Evolutionary conservation across 805 yeast species (phyloP).

Genomic region (Metschnikowia gelsemii): DNA sequence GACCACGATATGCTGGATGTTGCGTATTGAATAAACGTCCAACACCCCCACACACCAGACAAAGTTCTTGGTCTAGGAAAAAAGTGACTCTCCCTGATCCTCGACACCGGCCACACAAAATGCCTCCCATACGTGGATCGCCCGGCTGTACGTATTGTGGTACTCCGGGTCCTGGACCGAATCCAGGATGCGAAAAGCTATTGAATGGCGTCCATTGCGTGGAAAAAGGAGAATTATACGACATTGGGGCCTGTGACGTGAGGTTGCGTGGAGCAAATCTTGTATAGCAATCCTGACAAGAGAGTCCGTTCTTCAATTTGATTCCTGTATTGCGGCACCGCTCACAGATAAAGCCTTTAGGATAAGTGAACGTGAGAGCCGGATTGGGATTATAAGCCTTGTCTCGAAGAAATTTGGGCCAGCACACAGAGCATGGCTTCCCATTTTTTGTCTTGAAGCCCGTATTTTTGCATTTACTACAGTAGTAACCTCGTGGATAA

Average conservation of each 20-base stretch:
- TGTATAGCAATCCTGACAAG: constrained; percentile 72
- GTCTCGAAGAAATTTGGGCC: constrained; percentile 27
- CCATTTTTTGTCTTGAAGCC: constrained; percentile 31
- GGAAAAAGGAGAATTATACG: not conserved
- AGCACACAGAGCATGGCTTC: constrained; percentile 30
- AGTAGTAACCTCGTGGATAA: constrained; percentile 32
- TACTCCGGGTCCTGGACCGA: constrained; percentile 15
- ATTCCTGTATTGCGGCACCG: constrained; percentile 77
- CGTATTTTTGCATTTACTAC: constrained; percentile 36
- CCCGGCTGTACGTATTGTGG: constrained; percentile 63
- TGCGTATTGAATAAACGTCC: constrained; percentile 47
- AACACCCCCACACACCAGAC: constrained; percentile 64
- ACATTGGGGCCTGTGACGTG: constrained; percentile 7
- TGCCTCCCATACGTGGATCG: constrained; percentile 74
- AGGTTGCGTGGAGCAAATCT: constrained; percentile 50
- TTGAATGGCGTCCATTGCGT: not conserved
- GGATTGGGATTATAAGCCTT: constrained; percentile 48
- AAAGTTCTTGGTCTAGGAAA: constrained; percentile 59
- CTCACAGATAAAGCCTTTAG: constrained; percentile 56
- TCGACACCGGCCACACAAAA: constrained; percentile 67
- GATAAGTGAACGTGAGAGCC: constrained; percentile 64
- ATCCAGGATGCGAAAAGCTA: constrained; percentile 10
- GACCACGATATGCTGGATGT: constrained; percentile 5
- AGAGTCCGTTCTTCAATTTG: constrained; percentile 56
- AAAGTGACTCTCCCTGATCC: constrained; percentile 60